phyloP scores from a whole-genome alignment of 441 rosid genomes.

The Melastoma candidum region DNA sequence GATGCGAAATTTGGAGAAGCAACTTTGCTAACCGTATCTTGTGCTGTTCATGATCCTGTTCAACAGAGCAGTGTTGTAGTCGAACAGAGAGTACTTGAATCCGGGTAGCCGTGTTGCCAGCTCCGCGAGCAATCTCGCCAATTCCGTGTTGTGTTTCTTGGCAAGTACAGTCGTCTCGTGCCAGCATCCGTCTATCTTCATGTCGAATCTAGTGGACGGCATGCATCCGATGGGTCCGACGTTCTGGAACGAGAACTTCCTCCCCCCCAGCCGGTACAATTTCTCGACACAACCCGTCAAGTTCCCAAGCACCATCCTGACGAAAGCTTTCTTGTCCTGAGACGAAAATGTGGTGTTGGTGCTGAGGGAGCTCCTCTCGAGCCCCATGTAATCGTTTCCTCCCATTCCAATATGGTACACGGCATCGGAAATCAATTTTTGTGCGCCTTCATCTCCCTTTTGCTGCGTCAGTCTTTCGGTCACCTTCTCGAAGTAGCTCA shows the following conservation, averaged over 20 bases:
- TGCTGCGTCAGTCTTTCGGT: slow-evolving; percentile 12
- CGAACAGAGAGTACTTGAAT: slow-evolving; percentile 26
- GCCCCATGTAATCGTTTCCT: slow-evolving; percentile 20
- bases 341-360: too few species aligned
- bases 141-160: slow-evolving; percentile 22
- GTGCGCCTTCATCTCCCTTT: slow-evolving; percentile 8
- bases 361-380: slow-evolving; percentile 1
- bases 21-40: slow-evolving; percentile 18
- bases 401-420: slow-evolving; percentile 25
- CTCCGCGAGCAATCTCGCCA: slow-evolving; percentile 12
- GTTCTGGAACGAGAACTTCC: slow-evolving; percentile 26
- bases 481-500: slow-evolving; percentile 4
- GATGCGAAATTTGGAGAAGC: background rate
- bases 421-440: slow-evolving; percentile 9
- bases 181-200: slow-evolving; percentile 15
- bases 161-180: slow-evolving; percentile 12
- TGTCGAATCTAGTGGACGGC: slow-evolving; percentile 14
- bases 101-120: slow-evolving; percentile 17
- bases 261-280: slow-evolving; percentile 21
- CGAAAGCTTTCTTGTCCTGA: too few species aligned
- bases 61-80: slow-evolving; percentile 20
- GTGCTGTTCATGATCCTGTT: slow-evolving; percentile 20
- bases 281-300: slow-evolving; percentile 7
- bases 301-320: too few species aligned
- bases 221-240: slow-evolving; percentile 30